A percentile compares a stretch with the other conserved stretches of the same genome.
phyloP scores from a whole-genome alignment of 352 stramenopile genomes.

The Chrysophaeum taylorii region DNA sequence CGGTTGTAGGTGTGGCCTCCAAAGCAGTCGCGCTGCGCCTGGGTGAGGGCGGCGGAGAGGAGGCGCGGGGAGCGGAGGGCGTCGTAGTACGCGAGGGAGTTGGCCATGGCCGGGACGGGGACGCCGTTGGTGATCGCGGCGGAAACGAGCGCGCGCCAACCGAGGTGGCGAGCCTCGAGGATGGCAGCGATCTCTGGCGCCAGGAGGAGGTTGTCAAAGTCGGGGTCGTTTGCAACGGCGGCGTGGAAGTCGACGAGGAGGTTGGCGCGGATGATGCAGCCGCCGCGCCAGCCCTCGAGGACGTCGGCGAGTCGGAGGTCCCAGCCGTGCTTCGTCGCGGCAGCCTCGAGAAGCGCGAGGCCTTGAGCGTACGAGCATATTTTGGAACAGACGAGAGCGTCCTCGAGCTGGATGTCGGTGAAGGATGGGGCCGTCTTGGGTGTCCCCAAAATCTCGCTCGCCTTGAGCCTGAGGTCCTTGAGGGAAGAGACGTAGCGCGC shows the following conservation, averaged over 20 bases:
- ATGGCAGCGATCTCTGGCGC: slow-evolving; percentile 89
- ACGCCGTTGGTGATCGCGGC: slow-evolving; percentile 15
- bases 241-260: slow-evolving; percentile 94
- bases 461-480: slow-evolving; percentile 73
- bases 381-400: slow-evolving; percentile 94
- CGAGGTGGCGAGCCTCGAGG: slow-evolving; percentile 82
- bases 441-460: slow-evolving; percentile 65
- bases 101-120: slow-evolving; percentile 67
- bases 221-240: slow-evolving; percentile 77
- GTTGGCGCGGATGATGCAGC: slow-evolving; percentile 96
- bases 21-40: slow-evolving; percentile 99
- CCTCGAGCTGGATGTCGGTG: slow-evolving; percentile 51
- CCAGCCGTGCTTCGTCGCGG: slow-evolving; percentile 87
- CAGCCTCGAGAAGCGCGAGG: slow-evolving; percentile 83
- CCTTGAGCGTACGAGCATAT: slow-evolving; percentile 96
- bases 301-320: slow-evolving; percentile 89
- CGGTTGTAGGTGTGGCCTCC: slow-evolving; percentile 95
- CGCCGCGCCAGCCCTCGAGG: slow-evolving; percentile 95
- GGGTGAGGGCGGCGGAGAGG: slow-evolving; percentile 55
- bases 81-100: slow-evolving; percentile 5
- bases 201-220: slow-evolving; percentile 88
- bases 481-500: slow-evolving; percentile 84
- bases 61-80: slow-evolving; percentile 21
- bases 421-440: neutral
- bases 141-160: slow-evolving; percentile 60